phyloP scores from a whole-genome alignment of 495 filamentous ascomycete species.

The Tuber calosporum region DNA sequence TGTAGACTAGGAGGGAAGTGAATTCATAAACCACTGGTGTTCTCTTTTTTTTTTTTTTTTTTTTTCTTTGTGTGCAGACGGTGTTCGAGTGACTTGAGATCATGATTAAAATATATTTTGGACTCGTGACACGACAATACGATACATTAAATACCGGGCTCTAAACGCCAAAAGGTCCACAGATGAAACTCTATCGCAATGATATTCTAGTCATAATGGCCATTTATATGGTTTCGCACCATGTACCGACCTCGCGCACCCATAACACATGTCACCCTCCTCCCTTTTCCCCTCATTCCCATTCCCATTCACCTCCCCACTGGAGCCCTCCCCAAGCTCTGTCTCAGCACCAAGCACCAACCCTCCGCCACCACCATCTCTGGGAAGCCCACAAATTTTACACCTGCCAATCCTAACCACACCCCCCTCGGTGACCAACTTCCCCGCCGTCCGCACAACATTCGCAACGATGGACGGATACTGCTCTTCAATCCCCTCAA shows the following conservation, averaged over 20 bases:
- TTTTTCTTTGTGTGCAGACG: conserved; percentile 8
- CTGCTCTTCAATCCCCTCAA: conserved; percentile 73
- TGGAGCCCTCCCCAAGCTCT: conserved; percentile 6
- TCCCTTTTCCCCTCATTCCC: conserved; percentile 3
- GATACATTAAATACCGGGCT: background rate
- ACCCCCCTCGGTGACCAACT: conserved; percentile 51
- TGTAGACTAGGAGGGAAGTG: conserved; percentile 34
- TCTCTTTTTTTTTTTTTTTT: conserved; percentile 31
- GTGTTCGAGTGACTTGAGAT: conserved; percentile 30
- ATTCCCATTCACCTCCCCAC: background rate
- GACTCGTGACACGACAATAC: background rate
- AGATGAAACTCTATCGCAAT: background rate
- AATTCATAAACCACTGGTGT: conserved; percentile 34
- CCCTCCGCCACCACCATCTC: conserved; percentile 46
- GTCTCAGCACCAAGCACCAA: conserved; percentile 50
- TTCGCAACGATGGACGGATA: conserved; percentile 92
- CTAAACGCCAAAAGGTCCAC: background rate
- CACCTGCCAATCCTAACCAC: conserved; percentile 34
- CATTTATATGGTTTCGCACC: conserved; percentile 36
- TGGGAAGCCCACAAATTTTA: conserved; percentile 50
- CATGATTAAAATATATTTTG: background rate
- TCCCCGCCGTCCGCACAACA: conserved; percentile 78
- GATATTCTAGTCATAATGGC: conserved; percentile 19
- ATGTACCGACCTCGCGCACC: conserved; percentile 49
- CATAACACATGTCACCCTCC: conserved; percentile 47